Evolutionary conservation across 441 rosid genomes (phyloP), one percentile per base, ranked within the genome.

Genomic region (Arabidopsis hybrid): DNA sequence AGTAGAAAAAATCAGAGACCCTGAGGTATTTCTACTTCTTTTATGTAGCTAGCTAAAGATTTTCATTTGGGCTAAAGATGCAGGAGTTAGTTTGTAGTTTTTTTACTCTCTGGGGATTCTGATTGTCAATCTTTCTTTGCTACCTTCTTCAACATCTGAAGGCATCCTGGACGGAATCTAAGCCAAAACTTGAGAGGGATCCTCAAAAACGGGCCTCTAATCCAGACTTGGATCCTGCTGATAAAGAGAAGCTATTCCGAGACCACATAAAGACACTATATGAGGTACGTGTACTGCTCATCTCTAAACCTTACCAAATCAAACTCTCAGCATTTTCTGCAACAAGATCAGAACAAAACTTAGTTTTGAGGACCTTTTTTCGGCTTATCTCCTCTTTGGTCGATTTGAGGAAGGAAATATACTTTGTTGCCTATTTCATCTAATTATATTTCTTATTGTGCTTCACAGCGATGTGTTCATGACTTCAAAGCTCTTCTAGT

Each of bases 91-190:
- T 11, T 31, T 75, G 47, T 68, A 18, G 29, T 29, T 62, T 76
- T 46, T 63, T 32, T 50, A 53, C 43, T 65, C 47, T 69, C 34
- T 39, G 42, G 40, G 53, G 46, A 72, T 47, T 47, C 60, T 66
- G 49, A 60, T 77, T 0, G 47, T 60, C 6, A 68, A 8, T 55
- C 47, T 80, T 62, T 36, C 40, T 18, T 57, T 62, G 62, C 53
- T 68, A 35, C 34, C 31, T 12, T 76, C 32, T 65, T 71, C 56
- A 90, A 70, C 40, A 76, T 65, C 72, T 60, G 50, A 77, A 77
- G 99, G 97, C 93, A 83, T 91, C 97, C 34, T 96, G 99, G 99
- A 88, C 94, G 1, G 98, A 93, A 68, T 90, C 97, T 51, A 93
- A 90, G 80, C 82, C 84, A 71, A 90, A 86, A 78, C 73, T 96